These are phyloP conservation scores for Hsuehochloa calcarea DNA, from an alignment of 176 grass and related monocot species.

Conservation along the genomic window DNA sequence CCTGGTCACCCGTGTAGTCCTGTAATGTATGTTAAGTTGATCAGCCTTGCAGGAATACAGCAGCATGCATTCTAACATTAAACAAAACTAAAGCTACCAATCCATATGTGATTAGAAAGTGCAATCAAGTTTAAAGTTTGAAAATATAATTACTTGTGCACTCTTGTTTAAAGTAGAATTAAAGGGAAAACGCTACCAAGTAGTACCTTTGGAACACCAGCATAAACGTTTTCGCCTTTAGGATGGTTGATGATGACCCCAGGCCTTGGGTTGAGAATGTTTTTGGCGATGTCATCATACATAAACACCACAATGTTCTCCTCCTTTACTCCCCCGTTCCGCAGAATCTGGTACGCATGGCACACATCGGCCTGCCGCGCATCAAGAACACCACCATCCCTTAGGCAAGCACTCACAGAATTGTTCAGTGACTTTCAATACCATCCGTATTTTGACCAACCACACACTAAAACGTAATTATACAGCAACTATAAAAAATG, in stretches of 20 bases:
- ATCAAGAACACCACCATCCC: background rate
- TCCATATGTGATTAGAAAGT: background rate
- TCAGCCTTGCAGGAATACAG: conserved; percentile 1
- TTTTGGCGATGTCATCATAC: conserved; percentile 76
- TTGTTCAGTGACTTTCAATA: background rate
- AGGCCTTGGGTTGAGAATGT: conserved; percentile 60
- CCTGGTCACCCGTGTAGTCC: conserved; percentile 75
- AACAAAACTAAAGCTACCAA: background rate
- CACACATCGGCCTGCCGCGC: conserved; percentile 80
- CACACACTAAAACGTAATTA: background rate
- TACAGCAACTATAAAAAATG: background rate
- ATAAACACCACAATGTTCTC: conserved; percentile 97
- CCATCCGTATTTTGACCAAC: background rate
- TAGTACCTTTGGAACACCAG: conserved; percentile 87
- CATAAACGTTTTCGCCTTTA: conserved; percentile 70
- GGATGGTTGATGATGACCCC: conserved; percentile 87
- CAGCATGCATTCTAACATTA: background rate
- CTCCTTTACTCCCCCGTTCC: conserved; percentile 66
- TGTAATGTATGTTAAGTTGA: conserved; percentile 31
- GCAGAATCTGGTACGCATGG: conserved; percentile 83
- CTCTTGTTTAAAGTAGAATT: conserved; percentile 2
- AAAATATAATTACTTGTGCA: background rate
- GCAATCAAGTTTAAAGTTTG: background rate
- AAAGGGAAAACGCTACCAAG: background rate
- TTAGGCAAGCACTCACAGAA: conserved; percentile 12